Percentiles rank a stretch among this genome's conserved stretches.
Conservation (phyloP, 768 basidiomycete species). For the Amylocystis lapponica region DNA sequence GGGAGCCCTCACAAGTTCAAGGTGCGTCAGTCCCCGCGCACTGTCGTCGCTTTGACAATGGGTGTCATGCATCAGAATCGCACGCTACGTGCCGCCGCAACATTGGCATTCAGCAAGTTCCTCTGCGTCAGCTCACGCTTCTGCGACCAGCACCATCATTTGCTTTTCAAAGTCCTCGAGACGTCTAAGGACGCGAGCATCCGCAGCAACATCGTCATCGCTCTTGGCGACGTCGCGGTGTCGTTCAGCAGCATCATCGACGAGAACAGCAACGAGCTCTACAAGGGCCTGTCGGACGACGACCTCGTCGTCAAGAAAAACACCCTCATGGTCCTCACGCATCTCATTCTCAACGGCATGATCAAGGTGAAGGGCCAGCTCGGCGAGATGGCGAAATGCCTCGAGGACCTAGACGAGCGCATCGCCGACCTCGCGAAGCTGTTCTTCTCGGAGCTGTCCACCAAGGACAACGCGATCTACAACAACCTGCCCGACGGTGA, state of each 20-base stretch:
- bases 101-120: slow-evolving; percentile 89
- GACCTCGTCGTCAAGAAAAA: slow-evolving; percentile 96
- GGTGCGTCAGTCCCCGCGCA: no score
- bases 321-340: slow-evolving; percentile 96
- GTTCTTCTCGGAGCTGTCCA: slow-evolving; percentile 94
- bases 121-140: slow-evolving; percentile 93
- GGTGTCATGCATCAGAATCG: slow-evolving; percentile 52
- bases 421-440: slow-evolving; percentile 94
- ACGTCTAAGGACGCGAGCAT: slow-evolving; percentile 86
- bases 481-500: slow-evolving; percentile 95
- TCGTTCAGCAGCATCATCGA: slow-evolving; percentile 98
- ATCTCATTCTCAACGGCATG: slow-evolving; percentile 97
- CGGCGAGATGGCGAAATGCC: slow-evolving; percentile 99
- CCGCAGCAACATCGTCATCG: slow-evolving; percentile 94
- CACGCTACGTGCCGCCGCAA: slow-evolving; percentile 81
- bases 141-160: slow-evolving; percentile 82
- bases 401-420: slow-evolving; percentile 84
- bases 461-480: slow-evolving; percentile 98
- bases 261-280: slow-evolving; percentile 93
- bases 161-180: slow-evolving; percentile 93
- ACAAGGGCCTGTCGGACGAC: slow-evolving; percentile 86
- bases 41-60: background rate
- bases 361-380: slow-evolving; percentile 99
- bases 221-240: slow-evolving; percentile 94
- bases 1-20: slow-evolving; percentile 89